These are phyloP conservation scores for Fraxinus nigra DNA, from an alignment of 305 asterid species.

Conservation along the genomic window DNA sequence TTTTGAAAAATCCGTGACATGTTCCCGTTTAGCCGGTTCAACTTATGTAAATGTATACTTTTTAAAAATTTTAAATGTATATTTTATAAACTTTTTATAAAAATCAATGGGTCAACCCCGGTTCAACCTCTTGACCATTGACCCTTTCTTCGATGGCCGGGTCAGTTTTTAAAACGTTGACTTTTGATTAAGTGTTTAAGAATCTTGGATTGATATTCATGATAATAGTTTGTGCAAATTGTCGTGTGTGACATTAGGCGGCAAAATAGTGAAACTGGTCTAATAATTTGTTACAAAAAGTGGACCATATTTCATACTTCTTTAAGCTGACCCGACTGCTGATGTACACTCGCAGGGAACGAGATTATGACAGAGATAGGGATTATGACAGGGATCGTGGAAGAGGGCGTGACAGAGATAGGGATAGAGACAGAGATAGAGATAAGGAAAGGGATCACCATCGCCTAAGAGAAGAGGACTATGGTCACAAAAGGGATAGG, in stretches of 20 bases:
- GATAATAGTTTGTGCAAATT: not conserved
- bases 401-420: conserved; percentile 57
- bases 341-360: conserved; percentile 38
- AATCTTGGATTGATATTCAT: not conserved
- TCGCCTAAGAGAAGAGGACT: conserved; percentile 63
- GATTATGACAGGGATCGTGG: conserved; percentile 45
- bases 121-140: no score
- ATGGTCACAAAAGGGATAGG: conserved; percentile 51
- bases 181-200: not conserved
- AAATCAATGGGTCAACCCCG: no score
- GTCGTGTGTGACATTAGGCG: not conserved
- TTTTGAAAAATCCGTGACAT: no score
- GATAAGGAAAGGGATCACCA: conserved; percentile 51
- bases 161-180: no score
- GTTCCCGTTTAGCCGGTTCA: no score
- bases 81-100: no score
- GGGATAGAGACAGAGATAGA: conserved; percentile 40
- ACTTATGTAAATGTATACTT: no score
- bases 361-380: conserved; percentile 49
- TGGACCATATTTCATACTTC: not conserved
- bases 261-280: not conserved
- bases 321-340: not conserved
- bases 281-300: not conserved
- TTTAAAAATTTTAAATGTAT: no score
- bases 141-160: no score